These are phyloP conservation scores for Pyricularia pennisetigena DNA, from an alignment of 2,329 filamentous ascomycete genomes.

Conservation along the genomic window DNA sequence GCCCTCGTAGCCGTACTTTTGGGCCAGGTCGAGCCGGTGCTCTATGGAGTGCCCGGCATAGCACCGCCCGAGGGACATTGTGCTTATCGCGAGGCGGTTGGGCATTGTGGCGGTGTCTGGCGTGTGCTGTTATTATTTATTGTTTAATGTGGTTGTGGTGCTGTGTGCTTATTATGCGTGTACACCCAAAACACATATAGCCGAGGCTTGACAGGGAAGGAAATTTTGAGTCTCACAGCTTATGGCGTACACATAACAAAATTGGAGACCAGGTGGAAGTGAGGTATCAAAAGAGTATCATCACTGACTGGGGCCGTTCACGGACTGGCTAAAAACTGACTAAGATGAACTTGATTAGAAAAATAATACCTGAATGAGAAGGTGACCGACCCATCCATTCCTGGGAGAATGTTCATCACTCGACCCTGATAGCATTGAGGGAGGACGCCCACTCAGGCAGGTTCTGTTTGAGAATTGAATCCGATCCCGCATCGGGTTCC, in stretches of 20 bases:
- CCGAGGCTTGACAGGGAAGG: background rate
- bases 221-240: background rate
- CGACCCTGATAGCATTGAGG: background rate
- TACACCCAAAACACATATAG: background rate
- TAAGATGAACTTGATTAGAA: background rate
- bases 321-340: too few species aligned
- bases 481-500: background rate
- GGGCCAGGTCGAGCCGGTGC: conserved; percentile 8
- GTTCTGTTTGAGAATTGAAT: background rate
- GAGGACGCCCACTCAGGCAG: background rate
- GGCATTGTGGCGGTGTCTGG: conserved; percentile 6
- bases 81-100: conserved; percentile 11
- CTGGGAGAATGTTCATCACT: background rate
- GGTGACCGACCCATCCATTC: background rate
- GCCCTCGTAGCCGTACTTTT: conserved; percentile 33
- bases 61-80: conserved; percentile 10
- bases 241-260: background rate
- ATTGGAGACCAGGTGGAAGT: background rate
- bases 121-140: background rate
- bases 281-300: background rate
- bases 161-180: background rate
- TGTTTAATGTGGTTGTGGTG: background rate
- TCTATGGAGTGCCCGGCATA: conserved; percentile 9
- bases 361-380: background rate
- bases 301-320: too few species aligned